These are phyloP conservation scores for Blastobotrys apis DNA, from an alignment of 1,139 yeast species.

Conservation along the genomic window DNA sequence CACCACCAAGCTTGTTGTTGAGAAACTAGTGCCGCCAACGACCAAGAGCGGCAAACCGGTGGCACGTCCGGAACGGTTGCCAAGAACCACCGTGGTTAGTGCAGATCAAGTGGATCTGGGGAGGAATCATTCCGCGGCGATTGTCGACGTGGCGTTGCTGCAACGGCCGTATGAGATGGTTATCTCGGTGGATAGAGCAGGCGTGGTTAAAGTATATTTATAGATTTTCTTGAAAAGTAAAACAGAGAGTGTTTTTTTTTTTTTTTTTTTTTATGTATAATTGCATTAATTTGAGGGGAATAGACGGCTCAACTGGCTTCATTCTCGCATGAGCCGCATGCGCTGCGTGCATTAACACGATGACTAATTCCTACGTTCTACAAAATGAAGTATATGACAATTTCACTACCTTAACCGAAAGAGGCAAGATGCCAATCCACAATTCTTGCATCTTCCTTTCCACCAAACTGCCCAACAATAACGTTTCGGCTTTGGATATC, in stretches of 20 bases:
- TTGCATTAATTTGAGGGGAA: not conserved
- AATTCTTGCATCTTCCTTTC: too few relatives aligned
- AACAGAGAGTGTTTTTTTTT: not conserved
- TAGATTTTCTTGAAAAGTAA: slow-evolving; percentile 24
- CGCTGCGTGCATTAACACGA: too few relatives aligned
- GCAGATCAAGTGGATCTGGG: slow-evolving; percentile 38
- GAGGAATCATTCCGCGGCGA: slow-evolving; percentile 45
- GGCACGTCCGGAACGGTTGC: slow-evolving; percentile 26
- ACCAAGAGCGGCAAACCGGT: slow-evolving; percentile 28
- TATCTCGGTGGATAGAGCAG: slow-evolving; percentile 59
- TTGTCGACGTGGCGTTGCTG: slow-evolving; percentile 48
- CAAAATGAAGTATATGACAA: too few relatives aligned
- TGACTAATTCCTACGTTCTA: too few relatives aligned
- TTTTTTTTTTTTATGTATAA: not conserved
- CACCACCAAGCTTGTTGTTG: slow-evolving; percentile 30
- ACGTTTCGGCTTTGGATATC: too few relatives aligned
- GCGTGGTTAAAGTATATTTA: slow-evolving; percentile 55
- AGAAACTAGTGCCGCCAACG: slow-evolving; percentile 22
- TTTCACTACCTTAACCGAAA: too few relatives aligned
- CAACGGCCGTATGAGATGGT: slow-evolving; percentile 56
- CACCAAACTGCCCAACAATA: too few relatives aligned
- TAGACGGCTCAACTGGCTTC: too few relatives aligned
- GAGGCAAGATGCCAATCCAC: too few relatives aligned
- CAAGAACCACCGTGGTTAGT: slow-evolving; percentile 35
- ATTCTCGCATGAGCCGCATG: too few relatives aligned